phyloP scores from a whole-genome alignment of 2,329 filamentous ascomycete genomes.

The Sclerotinia nivalis region DNA sequence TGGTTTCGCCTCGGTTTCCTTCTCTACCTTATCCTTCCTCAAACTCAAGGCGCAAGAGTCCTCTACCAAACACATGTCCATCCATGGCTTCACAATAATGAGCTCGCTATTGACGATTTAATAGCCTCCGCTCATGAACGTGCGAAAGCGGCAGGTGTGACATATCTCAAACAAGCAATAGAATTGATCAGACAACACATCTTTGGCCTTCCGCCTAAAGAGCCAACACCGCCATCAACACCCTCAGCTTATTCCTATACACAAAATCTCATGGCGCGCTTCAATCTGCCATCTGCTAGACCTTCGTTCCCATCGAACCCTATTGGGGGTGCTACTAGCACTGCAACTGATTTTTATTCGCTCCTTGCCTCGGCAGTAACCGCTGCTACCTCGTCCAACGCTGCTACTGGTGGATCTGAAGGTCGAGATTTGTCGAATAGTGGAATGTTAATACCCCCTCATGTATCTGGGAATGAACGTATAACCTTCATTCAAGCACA shows the following conservation, averaged over 20 bases:
- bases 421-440: constrained; percentile 53
- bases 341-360: constrained; percentile 69
- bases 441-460: constrained; percentile 68
- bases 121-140: constrained; percentile 80
- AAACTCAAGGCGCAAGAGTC: constrained; percentile 87
- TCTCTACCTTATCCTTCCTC: constrained; percentile 93
- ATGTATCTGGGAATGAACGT: constrained; percentile 66
- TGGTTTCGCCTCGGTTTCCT: constrained; percentile 86
- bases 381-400: constrained; percentile 43
- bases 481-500: constrained; percentile 76
- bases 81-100: constrained; percentile 85
- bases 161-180: constrained; percentile 70
- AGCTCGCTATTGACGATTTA: constrained; percentile 84
- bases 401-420: constrained; percentile 38
- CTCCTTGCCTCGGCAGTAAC: constrained; percentile 73
- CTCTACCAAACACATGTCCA: constrained; percentile 85
- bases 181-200: constrained; percentile 73
- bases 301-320: constrained; percentile 47
- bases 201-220: constrained; percentile 70
- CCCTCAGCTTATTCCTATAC: constrained; percentile 63
- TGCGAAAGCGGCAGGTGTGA: constrained; percentile 72
- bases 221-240: constrained; percentile 47
- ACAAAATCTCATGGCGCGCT: constrained; percentile 78
- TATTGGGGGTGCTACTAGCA: constrained; percentile 45
- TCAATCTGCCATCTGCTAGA: constrained; percentile 74